Evolutionary conservation across 73 alveolate species (phyloP).

Genomic region (Tetrahymena thermophila): DNA sequence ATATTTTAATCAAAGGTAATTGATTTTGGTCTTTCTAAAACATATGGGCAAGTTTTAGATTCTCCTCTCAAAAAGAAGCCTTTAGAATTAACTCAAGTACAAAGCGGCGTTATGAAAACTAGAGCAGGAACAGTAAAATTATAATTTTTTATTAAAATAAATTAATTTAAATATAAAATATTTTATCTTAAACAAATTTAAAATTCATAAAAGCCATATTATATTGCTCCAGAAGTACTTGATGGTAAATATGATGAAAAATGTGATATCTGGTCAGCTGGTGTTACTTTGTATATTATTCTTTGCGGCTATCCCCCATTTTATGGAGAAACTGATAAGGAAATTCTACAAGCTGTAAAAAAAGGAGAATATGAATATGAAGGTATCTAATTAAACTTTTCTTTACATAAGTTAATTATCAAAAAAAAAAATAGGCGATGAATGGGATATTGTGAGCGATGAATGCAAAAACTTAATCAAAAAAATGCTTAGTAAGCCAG

Average conservation of each 20-base stretch:
- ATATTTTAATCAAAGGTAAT: not conserved
- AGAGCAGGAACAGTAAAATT: not conserved
- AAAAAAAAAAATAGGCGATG: not conserved
- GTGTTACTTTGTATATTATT: not conserved
- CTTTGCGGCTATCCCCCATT: not conserved
- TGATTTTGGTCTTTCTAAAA: not conserved
- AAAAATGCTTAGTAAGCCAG: not conserved
- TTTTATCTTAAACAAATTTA: not conserved
- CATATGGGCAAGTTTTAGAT: not conserved
- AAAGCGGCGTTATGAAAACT: not conserved
- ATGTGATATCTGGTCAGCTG: not conserved
- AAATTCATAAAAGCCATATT: not conserved
- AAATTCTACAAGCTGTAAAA: not conserved
- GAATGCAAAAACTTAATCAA: not conserved
- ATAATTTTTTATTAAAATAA: not conserved
- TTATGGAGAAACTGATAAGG: not conserved
- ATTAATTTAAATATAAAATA: not conserved
- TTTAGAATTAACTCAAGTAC: not conserved
- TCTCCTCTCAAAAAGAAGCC: not conserved
- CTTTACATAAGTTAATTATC: not conserved
- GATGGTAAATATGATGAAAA: not conserved
- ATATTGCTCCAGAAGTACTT: not conserved
- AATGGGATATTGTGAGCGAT: not conserved
- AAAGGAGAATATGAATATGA: not conserved
- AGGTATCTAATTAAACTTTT: not conserved